Evolutionary conservation across 345 rosid genomes (phyloP), one percentile per base, ranked within the genome.

Genomic region (Conringia planisiliqua): DNA sequence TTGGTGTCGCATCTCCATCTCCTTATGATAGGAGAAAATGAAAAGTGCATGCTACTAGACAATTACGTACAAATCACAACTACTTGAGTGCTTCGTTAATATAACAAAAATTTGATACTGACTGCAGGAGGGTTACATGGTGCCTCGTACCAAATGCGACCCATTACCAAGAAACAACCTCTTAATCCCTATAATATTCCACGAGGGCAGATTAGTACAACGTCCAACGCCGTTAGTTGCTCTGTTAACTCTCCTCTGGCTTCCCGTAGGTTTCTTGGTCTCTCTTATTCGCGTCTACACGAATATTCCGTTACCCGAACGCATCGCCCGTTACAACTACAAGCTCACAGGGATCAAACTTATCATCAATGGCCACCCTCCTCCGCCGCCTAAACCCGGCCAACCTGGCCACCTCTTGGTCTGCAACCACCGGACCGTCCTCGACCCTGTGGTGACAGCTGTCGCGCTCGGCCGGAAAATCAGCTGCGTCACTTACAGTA

Each of bases 101-200:
- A 55, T 55, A 54, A 58, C 40, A 65, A 3, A 65, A 2, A 82
- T 81, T 70, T 72, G 84, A 87, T 92, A 68, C 56, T 85, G 70
- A 76, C 75, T 17, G 89, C 98, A 94, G 98, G 97, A 90, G 44
- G 98, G 96, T 3, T 91, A 85, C 87, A 91, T 94, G 96, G 97
- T 94, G 60, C 30, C 63, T 24, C 3, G 84, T 85, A 62, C 87
- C 65, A 18, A 85, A 77, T 82, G 90, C 66, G 90, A 87, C 43
- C 83, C 97, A n/a, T 77, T 91, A 29, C 83, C 90, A 51, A 82
- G 92, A 76, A 86, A 84, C 85, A 89, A 89, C 82, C 86, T 94
- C 16, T 90, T 88, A 77, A 87, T 83, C 68, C 86, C 86, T 29
- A 83, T 91, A 61, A 88, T 94, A 82, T 94, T 94, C 89, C 97